Percentiles rank a stretch among this genome's conserved stretches.
phyloP scores from a whole-genome alignment of 106 monocot species.

The Chionographis japonica region DNA sequence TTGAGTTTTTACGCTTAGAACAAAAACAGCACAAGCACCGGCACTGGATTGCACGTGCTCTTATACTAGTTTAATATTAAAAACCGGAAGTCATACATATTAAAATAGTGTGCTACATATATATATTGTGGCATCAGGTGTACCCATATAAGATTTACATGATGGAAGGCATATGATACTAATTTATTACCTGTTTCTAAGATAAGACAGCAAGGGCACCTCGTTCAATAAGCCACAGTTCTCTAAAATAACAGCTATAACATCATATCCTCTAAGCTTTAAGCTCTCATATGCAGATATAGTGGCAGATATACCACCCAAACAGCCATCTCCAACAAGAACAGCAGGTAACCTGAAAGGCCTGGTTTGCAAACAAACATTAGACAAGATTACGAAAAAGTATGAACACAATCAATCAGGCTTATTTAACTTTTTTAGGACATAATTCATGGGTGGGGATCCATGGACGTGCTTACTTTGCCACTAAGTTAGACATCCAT shows the following conservation, averaged over 20 bases:
- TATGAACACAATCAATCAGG: background rate
- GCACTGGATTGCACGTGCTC: too few species aligned
- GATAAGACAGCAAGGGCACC: slow-evolving; percentile 56
- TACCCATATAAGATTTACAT: too few species aligned
- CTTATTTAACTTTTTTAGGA: too few species aligned
- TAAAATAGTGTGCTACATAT: too few species aligned
- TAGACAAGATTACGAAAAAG: background rate
- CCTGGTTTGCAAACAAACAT: slow-evolving; percentile 25
- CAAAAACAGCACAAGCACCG: too few species aligned
- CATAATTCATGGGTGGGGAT: too few species aligned
- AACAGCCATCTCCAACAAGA: slow-evolving; percentile 92
- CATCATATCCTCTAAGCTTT: slow-evolving; percentile 90
- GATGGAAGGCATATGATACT: background rate
- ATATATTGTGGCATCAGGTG: too few species aligned
- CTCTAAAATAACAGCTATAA: slow-evolving; percentile 67
- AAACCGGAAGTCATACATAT: too few species aligned
- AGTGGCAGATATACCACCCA: slow-evolving; percentile 92
- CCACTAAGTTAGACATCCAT: too few species aligned
- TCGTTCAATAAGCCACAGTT: slow-evolving; percentile 80
- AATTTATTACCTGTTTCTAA: slow-evolving; percentile 61
- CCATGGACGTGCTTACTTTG: too few species aligned
- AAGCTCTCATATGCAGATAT: slow-evolving; percentile 92
- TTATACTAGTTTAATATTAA: too few species aligned
- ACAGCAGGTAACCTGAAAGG: slow-evolving; percentile 82
- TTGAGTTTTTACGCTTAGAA: too few species aligned